Conservation (phyloP, 176 grass and related monocot genomes). For the Rhynchospora tenuis region DNA sequence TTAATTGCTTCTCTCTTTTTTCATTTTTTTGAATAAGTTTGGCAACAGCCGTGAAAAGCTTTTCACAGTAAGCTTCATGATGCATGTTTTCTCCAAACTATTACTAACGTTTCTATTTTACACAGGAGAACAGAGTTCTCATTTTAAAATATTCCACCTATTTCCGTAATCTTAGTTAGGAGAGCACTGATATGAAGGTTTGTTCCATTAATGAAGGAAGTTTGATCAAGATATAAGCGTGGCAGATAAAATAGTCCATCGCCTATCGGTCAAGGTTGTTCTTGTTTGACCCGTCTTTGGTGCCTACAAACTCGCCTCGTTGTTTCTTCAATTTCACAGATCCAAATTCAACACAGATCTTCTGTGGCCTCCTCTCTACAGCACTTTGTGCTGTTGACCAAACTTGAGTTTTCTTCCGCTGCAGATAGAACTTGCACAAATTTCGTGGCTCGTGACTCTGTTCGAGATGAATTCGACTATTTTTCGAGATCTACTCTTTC, state of each 20-base stretch:
- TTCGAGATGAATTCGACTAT: too few species aligned
- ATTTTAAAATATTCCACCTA: not conserved
- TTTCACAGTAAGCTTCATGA: not conserved
- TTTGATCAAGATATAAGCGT: conserved; percentile 4
- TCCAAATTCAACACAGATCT: not conserved
- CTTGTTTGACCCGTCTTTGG: conserved; percentile 26
- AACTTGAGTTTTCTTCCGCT: not conserved
- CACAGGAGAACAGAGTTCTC: not conserved
- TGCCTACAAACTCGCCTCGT: conserved; percentile 16
- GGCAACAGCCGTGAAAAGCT: too few species aligned
- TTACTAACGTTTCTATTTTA: not conserved
- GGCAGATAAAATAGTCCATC: not conserved
- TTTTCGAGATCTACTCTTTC: too few species aligned
- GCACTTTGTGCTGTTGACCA: not conserved
- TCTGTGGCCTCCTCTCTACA: not conserved
- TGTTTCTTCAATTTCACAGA: conserved; percentile 4
- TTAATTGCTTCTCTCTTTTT: too few species aligned
- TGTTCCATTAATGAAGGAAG: conserved; percentile 7
- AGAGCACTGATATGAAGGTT: not conserved
- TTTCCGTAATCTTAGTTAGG: not conserved
- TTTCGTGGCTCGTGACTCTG: too few species aligned
- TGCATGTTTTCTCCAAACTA: not conserved
- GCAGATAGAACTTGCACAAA: too few species aligned
- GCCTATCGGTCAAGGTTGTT: not conserved
- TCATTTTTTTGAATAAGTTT: too few species aligned